phyloP scores from a whole-genome alignment of 345 rosid species.

The Luvunga scandens region DNA sequence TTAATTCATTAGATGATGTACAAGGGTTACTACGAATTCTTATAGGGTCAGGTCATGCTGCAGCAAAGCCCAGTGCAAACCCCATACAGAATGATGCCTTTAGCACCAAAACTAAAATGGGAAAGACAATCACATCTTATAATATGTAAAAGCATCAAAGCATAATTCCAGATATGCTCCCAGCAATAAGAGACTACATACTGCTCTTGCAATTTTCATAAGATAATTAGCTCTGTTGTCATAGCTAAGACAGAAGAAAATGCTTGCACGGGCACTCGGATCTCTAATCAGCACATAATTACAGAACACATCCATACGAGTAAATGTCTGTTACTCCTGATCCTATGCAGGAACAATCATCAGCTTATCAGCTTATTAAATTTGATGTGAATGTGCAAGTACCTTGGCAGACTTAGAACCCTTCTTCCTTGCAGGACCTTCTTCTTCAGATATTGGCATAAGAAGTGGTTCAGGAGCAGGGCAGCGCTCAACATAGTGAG shows the following conservation, averaged over 20 bases:
- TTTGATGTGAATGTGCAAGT: slow-evolving; percentile 21
- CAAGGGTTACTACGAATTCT: not conserved
- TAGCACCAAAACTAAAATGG: slow-evolving; percentile 4
- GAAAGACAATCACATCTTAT: not conserved
- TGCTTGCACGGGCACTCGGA: not conserved
- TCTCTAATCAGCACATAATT: not conserved
- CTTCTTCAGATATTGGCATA: slow-evolving; percentile 46
- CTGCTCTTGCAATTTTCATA: not conserved
- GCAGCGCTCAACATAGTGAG: slow-evolving; percentile 72
- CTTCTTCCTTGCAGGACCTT: slow-evolving; percentile 43
- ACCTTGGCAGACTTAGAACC: slow-evolving; percentile 74
- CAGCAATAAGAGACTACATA: not conserved
- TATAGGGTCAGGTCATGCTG: not conserved
- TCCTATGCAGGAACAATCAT: not conserved
- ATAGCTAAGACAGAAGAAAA: not conserved
- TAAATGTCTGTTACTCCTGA: not conserved
- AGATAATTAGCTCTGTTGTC: not conserved
- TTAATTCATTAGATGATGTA: not conserved
- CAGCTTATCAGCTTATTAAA: slow-evolving; percentile 6
- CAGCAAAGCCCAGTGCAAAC: not conserved
- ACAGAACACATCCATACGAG: not conserved
- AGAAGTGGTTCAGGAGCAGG: slow-evolving; percentile 76
- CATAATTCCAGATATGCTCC: not conserved
- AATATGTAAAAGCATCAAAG: not conserved
- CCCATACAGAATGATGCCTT: not conserved